phyloP scores from a whole-genome alignment of 768 basidiomycete species.

The Podaxis sp. region DNA sequence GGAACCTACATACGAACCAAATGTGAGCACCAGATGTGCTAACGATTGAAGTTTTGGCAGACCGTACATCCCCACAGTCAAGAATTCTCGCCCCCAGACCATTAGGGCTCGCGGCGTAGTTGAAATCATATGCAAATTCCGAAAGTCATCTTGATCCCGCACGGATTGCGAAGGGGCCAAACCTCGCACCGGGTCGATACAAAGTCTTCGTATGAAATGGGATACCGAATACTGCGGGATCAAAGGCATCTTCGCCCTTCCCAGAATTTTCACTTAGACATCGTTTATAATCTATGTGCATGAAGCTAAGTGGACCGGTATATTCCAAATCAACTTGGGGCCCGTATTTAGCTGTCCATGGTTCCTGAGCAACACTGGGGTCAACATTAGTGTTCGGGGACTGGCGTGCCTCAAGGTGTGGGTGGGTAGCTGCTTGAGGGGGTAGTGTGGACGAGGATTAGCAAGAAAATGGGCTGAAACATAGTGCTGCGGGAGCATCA shows the following conservation, averaged over 20 bases:
- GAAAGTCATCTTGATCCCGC: slow-evolving; percentile 52
- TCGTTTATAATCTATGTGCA: slow-evolving; percentile 56
- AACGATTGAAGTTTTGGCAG: not conserved
- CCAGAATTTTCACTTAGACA: slow-evolving; percentile 40
- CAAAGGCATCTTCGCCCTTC: slow-evolving; percentile 39
- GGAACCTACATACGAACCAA: slow-evolving; percentile 18
- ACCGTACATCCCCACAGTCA: slow-evolving; percentile 65
- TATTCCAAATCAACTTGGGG: slow-evolving; percentile 15
- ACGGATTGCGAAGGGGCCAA: slow-evolving; percentile 69
- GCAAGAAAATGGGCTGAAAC: not conserved
- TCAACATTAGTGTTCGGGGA: not conserved
- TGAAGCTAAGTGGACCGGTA: slow-evolving; percentile 42
- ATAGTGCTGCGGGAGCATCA: not conserved
- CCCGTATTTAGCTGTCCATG: slow-evolving; percentile 18
- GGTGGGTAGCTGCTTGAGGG: not conserved
- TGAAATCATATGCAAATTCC: slow-evolving; percentile 46
- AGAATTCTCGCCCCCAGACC: slow-evolving; percentile 42
- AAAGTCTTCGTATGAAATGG: slow-evolving; percentile 56
- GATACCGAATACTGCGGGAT: slow-evolving; percentile 65
- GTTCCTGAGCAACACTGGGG: slow-evolving; percentile 11
- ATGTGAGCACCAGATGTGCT: not conserved
- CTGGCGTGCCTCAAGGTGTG: not conserved
- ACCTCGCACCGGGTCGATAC: slow-evolving; percentile 54
- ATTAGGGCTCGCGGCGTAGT: slow-evolving; percentile 55
- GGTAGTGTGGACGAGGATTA: not conserved